A percentile compares a stretch with the other conserved stretches of the same genome.
These are phyloP conservation scores for Crinitomyces ghanaensis DNA, from an alignment of 805 yeast species.

Conservation along the genomic window DNA sequence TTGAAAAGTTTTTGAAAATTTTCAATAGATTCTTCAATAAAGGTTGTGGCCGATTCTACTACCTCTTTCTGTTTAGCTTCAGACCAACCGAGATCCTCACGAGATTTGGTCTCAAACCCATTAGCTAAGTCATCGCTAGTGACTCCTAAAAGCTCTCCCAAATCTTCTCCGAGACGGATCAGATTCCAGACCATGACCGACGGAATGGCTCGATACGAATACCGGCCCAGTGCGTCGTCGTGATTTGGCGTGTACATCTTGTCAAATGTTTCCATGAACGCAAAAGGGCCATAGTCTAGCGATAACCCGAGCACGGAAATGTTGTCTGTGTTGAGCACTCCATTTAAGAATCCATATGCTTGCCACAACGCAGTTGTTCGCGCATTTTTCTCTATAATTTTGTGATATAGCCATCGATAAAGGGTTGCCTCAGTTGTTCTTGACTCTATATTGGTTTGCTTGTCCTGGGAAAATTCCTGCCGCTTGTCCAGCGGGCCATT, in stretches of 20 bases:
- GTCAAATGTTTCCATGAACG: slow-evolving; percentile 76
- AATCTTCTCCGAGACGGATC: slow-evolving; percentile 68
- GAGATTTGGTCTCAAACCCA: too few species aligned
- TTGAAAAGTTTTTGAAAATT: slow-evolving; percentile 55
- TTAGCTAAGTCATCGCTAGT: too few species aligned
- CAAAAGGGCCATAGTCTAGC: slow-evolving; percentile 91
- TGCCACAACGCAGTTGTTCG: slow-evolving; percentile 75
- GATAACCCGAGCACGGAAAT: slow-evolving; percentile 82
- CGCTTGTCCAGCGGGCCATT: slow-evolving; percentile 1
- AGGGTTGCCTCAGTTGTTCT: slow-evolving; percentile 26
- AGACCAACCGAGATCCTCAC: too few species aligned
- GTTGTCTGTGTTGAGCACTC: slow-evolving; percentile 90
- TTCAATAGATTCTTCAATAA: slow-evolving; percentile 54
- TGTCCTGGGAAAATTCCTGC: neutral
- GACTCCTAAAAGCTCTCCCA: slow-evolving; percentile 76
- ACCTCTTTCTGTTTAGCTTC: too few species aligned
- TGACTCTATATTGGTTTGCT: slow-evolving; percentile 7
- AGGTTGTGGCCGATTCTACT: too few species aligned
- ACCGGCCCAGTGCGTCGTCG: slow-evolving; percentile 63
- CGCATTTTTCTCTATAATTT: slow-evolving; percentile 66
- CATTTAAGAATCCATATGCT: slow-evolving; percentile 83
- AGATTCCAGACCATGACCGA: slow-evolving; percentile 89
- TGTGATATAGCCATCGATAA: slow-evolving; percentile 63
- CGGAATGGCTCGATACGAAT: slow-evolving; percentile 77
- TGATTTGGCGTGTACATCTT: slow-evolving; percentile 81